Evolutionary conservation across 768 basidiomycete species (phyloP).

Genomic region (Harrya chromipes): DNA sequence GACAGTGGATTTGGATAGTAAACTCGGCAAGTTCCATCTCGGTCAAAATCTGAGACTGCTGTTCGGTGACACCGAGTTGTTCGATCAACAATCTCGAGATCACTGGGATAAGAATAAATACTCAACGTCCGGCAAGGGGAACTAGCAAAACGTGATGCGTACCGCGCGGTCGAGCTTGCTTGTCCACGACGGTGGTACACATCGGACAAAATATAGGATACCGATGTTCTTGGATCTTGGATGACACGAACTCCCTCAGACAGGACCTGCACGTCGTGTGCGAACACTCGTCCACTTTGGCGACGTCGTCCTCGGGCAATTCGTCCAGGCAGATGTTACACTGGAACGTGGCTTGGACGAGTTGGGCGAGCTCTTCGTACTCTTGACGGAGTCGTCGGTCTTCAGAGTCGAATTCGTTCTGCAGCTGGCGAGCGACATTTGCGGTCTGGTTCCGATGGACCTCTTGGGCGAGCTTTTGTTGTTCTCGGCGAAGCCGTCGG

Average conservation of each 20-base stretch:
- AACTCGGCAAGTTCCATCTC: constrained; percentile 47
- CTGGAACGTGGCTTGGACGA: constrained; percentile 38
- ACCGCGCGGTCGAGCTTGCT: constrained; percentile 31
- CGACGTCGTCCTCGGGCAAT: constrained; percentile 39
- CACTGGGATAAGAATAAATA: constrained; percentile 22
- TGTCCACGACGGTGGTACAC: constrained; percentile 37
- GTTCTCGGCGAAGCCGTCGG: constrained; percentile 29
- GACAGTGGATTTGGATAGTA: constrained; percentile 47
- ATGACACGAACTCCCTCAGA: constrained; percentile 38
- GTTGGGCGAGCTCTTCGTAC: constrained; percentile 25
- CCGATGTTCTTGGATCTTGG: constrained; percentile 48
- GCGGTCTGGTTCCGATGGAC: constrained; percentile 1
- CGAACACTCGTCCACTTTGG: constrained; percentile 42
- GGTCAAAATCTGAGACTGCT: constrained; percentile 38
- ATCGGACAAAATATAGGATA: constrained; percentile 63
- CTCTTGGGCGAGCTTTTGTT: constrained; percentile 18
- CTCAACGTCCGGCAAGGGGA: neutral
- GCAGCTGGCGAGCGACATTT: constrained; percentile 29
- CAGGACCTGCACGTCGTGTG: constrained; percentile 58
- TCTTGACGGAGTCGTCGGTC: constrained; percentile 37
- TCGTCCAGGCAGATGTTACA: constrained; percentile 60
- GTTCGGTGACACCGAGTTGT: constrained; percentile 43
- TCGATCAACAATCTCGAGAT: constrained; percentile 41
- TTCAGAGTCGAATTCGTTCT: constrained; percentile 41
- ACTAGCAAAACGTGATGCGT: constrained; percentile 7